Base-by-base conservation (phyloP, 108 stramenopile genomes). In the Nitzschia inconspicua region DNA sequence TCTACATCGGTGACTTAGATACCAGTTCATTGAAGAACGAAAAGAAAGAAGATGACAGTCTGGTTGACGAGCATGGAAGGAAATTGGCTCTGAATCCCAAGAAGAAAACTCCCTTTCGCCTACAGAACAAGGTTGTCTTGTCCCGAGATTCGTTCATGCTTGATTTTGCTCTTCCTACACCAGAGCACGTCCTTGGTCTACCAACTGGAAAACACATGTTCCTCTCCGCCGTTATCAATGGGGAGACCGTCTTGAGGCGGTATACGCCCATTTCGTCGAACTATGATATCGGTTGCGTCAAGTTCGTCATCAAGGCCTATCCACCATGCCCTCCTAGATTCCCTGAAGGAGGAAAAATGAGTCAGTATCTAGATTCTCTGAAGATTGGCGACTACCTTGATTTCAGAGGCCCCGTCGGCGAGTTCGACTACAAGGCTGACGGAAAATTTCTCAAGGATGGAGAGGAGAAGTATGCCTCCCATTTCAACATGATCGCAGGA, bases 301-400 rank as follows among this genome's bases (percentile, higher is more conserved):
- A 99, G 70, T 96, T 99, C 69, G 94, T 96, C 57, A 91, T 97
- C 88, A 99, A 99, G 89, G 89, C 88, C 0, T 94, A 91, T 76
- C 75, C 68, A 8, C 94, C 94, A 2, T 76, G 74, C 41, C 80
- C 78, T 46, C 53, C 53, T 37, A 79, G 85, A 47, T 98, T 97
- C 80, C 98, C 97, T 16, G 63, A 82, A 18, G 98, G 97, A 55
- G 98, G 98, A 34, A 96, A 95, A 68, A 84, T 99, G 83, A 90
- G 86, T 59, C 97, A 97, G 65, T 73, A 96, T 63, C 65, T 99
- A 11, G 94, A 94, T 63, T 29, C 74, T 1, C 70, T 99, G 28
- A 65, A 88, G 43, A 75, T 97, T 58, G 96, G 97, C 11, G 89
- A 95, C 64, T 84, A 80, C 57, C 59, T 99, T 28, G 90, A 95